Evolutionary conservation across 441 rosid species (phyloP).

Genomic region (Corymbia calophylla): DNA sequence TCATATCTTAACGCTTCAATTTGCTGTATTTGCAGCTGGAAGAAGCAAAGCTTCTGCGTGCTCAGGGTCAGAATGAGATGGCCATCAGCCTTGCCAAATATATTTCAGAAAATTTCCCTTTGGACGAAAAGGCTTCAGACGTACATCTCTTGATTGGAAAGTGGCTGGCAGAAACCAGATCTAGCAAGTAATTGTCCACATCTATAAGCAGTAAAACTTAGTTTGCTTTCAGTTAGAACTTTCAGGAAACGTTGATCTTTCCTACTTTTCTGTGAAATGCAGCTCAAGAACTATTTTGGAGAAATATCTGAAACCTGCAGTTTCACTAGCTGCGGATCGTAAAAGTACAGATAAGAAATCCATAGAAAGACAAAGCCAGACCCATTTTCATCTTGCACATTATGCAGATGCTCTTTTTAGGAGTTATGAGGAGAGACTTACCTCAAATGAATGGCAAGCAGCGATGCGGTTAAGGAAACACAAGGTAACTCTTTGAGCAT

Average conservation of each 20-base stretch:
- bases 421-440: conserved; percentile 88
- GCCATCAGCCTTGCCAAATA: conserved; percentile 89
- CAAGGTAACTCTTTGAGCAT: conserved; percentile 43
- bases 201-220: conserved; percentile 5
- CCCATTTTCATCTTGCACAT: conserved; percentile 93
- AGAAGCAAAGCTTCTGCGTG: conserved; percentile 92
- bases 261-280: conserved; percentile 18
- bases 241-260: conserved; percentile 6
- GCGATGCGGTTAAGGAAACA: conserved; percentile 89
- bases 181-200: conserved; percentile 66
- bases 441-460: conserved; percentile 97
- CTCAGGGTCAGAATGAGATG: conserved; percentile 95
- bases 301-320: conserved; percentile 93
- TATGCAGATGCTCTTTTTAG: conserved; percentile 92
- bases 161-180: conserved; percentile 98
- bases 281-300: conserved; percentile 96
- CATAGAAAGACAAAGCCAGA: conserved; percentile 71
- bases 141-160: conserved; percentile 88
- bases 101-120: conserved; percentile 57
- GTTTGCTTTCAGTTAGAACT: conserved; percentile 3
- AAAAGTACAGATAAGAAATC: conserved; percentile 50
- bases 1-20: not conserved
- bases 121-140: conserved; percentile 67
- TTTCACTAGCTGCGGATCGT: conserved; percentile 64
- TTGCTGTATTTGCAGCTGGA: conserved; percentile 56